These are phyloP conservation scores for Elsinoe ampelina DNA, from an alignment of 2,329 filamentous ascomycete genomes.

Conservation along the genomic window DNA sequence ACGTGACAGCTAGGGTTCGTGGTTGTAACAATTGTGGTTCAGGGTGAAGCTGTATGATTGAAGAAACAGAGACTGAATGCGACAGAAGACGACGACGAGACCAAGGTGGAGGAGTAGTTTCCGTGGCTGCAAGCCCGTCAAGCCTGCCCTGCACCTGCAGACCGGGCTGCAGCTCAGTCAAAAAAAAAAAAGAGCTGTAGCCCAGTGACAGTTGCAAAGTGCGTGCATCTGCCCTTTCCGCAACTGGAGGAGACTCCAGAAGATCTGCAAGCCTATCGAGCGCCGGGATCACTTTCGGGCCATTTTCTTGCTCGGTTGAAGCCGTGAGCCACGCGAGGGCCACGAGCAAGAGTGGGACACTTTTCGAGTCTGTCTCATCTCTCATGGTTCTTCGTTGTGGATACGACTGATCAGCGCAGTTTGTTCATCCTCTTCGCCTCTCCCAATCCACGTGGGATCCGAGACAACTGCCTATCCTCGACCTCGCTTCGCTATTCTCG, in stretches of 20 bases:
- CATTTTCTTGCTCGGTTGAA: not conserved
- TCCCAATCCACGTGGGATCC: not conserved
- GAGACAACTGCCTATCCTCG: not conserved
- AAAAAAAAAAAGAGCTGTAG: too few species aligned
- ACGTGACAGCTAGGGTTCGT: not conserved
- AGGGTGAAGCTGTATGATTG: not conserved
- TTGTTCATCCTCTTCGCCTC: not conserved
- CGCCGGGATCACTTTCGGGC: not conserved
- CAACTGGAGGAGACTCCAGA: not conserved
- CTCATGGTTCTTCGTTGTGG: not conserved
- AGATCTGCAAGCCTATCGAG: slow-evolving; percentile 2
- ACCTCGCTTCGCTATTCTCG: not conserved
- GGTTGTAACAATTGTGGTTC: not conserved
- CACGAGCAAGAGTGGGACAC: not conserved
- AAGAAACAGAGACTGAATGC: not conserved
- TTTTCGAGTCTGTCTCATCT: too few species aligned
- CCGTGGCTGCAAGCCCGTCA: not conserved
- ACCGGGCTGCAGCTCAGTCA: not conserved
- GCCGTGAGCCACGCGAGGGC: not conserved
- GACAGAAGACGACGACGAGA: not conserved
- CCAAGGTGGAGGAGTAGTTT: not conserved
- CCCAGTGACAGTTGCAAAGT: not conserved
- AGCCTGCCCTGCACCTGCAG: not conserved
- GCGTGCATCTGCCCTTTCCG: not conserved
- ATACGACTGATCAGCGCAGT: not conserved